Base-by-base conservation (phyloP, 345 rosid species). In the Salix caprea region DNA sequence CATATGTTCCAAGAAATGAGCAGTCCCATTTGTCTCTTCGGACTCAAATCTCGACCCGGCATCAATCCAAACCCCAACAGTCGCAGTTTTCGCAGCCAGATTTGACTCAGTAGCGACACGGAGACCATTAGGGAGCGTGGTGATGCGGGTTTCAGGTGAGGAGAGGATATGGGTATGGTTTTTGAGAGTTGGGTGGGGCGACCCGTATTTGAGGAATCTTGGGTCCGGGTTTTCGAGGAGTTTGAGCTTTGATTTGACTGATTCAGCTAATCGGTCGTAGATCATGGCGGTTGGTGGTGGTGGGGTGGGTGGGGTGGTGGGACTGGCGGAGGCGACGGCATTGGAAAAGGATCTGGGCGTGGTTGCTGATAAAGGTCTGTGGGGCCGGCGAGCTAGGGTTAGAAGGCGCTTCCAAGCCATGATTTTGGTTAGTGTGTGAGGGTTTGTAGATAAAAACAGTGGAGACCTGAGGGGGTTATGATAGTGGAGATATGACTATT, bases 1-100 rank as follows among this genome's bases (percentile, higher is more conserved):
- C 98, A 96, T 91, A 83, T 92, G 99, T 89, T 96, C 99, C 81
- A 96, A 77, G 69, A 96, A 96, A 75, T 94, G 99, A 19, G 98
- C 97, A 1, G 98, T 92, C 1, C 99, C 99, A 16, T 94, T 96
- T 5, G 93, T 90, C 78, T 88, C 90, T 0, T 92, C 97, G 6
- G 94, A 86, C 88, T 96, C 99, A 26, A 89, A 96, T 44, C 99
- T 74, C 18, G 99, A 94, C 73, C 99, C 99, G 3, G 98, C 95
- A 65, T 96, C 99, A 77, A 96, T 94, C 98, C 98, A 96, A 19
- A 94, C 97, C 23, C 99, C 99, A 18, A 96, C 97, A 2, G 98
- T 92, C 18, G 98, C 97, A 1, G 98, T 88, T 73, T 84, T 91
- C 2, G 88, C 74, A 6, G 97, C 83, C 8, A 94, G 95, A 28